A percentile compares a stretch with the other conserved stretches of the same genome.
These are phyloP conservation scores for Wickerhamomyces pijperi DNA, from an alignment of 805 yeast species.

Conservation along the genomic window DNA sequence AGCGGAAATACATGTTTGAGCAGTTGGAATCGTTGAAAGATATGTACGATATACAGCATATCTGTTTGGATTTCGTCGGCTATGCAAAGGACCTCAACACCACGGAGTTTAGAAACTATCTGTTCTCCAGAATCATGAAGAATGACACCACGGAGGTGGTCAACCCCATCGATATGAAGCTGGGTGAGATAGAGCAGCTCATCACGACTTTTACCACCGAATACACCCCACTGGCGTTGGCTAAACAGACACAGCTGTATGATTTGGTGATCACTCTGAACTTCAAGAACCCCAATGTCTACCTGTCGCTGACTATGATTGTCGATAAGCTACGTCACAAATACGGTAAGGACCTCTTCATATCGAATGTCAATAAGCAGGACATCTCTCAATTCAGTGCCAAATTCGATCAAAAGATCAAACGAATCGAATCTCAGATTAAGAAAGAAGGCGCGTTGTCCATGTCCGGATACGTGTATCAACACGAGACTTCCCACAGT, in stretches of 20 bases:
- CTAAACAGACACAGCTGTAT: slow-evolving; percentile 42
- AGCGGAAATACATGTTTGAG: neutral
- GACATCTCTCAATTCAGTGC: slow-evolving; percentile 41
- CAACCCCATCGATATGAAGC: slow-evolving; percentile 25
- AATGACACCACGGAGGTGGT: slow-evolving; percentile 15
- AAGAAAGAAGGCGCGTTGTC: slow-evolving; percentile 40
- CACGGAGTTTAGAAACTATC: slow-evolving; percentile 40
- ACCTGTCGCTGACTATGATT: slow-evolving; percentile 16
- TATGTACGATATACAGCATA: neutral
- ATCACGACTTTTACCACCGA: slow-evolving; percentile 24
- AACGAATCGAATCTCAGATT: slow-evolving; percentile 46
- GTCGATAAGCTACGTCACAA: slow-evolving; percentile 36
- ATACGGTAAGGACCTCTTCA: slow-evolving; percentile 62
- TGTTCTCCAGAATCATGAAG: slow-evolving; percentile 29
- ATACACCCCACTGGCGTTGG: slow-evolving; percentile 37
- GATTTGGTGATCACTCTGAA: slow-evolving; percentile 60
- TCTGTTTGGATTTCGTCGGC: neutral
- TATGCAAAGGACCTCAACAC: neutral
- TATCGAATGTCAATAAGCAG: slow-evolving; percentile 30
- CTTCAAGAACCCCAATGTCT: slow-evolving; percentile 32
- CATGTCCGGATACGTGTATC: slow-evolving; percentile 65
- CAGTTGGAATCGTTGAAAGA: neutral
- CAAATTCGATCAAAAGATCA: slow-evolving; percentile 29
- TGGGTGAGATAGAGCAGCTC: slow-evolving; percentile 28
- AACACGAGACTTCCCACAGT: slow-evolving; percentile 72